Percentiles rank a stretch among this genome's conserved stretches.
phyloP scores from a whole-genome alignment of 805 yeast genomes.

The Danielozyma ontarioensis region DNA sequence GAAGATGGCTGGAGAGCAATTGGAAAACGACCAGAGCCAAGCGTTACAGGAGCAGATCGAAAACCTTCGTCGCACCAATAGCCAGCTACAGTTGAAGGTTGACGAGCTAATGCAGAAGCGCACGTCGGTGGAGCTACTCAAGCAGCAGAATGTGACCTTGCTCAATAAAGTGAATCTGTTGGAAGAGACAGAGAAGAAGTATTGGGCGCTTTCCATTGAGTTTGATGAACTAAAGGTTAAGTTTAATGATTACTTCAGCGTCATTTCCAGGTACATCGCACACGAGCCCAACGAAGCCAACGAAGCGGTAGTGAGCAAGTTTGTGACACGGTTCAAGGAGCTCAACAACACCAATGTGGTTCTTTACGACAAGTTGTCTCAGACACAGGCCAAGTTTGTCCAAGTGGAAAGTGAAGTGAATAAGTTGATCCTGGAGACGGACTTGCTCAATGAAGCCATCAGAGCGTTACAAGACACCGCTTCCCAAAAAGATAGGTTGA shows the following conservation, averaged over 20 bases:
- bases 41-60: constrained; percentile 25
- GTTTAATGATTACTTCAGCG: constrained; percentile 41
- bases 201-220: constrained; percentile 46
- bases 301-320: constrained; percentile 7
- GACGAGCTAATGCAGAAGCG: constrained; percentile 45
- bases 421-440: constrained; percentile 1
- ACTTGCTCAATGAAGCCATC: constrained; percentile 7
- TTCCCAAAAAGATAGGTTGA: constrained; percentile 9
- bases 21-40: constrained; percentile 20
- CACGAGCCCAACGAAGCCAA: constrained; percentile 5
- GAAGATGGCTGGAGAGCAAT: constrained; percentile 12
- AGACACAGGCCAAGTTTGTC: constrained; percentile 13
- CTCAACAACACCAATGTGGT: constrained; percentile 25
- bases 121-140: constrained; percentile 47
- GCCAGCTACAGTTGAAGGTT: constrained; percentile 48
- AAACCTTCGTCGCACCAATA: constrained; percentile 43
- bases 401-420: constrained; percentile 6
- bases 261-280: constrained; percentile 30
- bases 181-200: constrained; percentile 40
- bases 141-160: constrained; percentile 48
- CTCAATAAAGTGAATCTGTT: constrained; percentile 31
- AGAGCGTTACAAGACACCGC: constrained; percentile 8
- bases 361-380: constrained; percentile 33
- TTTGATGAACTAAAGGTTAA: constrained; percentile 44
- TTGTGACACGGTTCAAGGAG: constrained; percentile 32